phyloP scores from a whole-genome alignment of 1,139 yeast species.

The Candida tunisiensis region DNA sequence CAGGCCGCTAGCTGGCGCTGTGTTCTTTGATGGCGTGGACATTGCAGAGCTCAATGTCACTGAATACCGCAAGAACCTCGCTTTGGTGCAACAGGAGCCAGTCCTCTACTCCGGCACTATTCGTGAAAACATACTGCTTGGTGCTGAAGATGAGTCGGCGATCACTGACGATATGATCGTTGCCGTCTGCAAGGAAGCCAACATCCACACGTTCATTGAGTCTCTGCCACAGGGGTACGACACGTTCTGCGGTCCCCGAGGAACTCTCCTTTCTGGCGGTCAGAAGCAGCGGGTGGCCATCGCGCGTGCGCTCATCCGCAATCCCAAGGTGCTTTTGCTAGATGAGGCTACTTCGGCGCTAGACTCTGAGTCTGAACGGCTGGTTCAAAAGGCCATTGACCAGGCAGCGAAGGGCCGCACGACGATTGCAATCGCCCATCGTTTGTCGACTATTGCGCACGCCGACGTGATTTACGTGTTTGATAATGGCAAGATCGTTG shows the following conservation, averaged over 20 bases:
- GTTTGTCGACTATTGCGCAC: constrained; percentile 63
- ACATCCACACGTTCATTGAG: constrained; percentile 47
- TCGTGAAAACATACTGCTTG: constrained; percentile 58
- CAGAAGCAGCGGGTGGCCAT: constrained; percentile 69
- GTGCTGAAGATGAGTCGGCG: constrained; percentile 28
- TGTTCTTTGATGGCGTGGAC: constrained; percentile 46
- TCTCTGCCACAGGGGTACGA: constrained; percentile 56
- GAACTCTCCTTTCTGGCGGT: constrained; percentile 57
- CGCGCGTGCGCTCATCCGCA: constrained; percentile 48
- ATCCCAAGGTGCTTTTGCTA: constrained; percentile 35
- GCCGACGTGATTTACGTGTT: constrained; percentile 70
- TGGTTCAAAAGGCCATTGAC: constrained; percentile 51
- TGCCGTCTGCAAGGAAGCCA: constrained; percentile 47
- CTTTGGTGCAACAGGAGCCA: constrained; percentile 66
- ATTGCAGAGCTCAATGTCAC: constrained; percentile 43
- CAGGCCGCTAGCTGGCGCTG: constrained; percentile 40
- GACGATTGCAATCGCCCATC: constrained; percentile 69
- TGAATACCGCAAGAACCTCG: constrained; percentile 42
- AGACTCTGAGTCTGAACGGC: constrained; percentile 59
- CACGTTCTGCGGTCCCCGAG: constrained; percentile 56
- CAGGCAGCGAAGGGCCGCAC: constrained; percentile 47
- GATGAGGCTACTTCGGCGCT: constrained; percentile 75
- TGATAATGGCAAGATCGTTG: constrained; percentile 44
- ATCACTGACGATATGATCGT: constrained; percentile 39
- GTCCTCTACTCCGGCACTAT: constrained; percentile 67